phyloP scores from a whole-genome alignment of 257 asterid genomes.

The Rehmannia glutinosa region DNA sequence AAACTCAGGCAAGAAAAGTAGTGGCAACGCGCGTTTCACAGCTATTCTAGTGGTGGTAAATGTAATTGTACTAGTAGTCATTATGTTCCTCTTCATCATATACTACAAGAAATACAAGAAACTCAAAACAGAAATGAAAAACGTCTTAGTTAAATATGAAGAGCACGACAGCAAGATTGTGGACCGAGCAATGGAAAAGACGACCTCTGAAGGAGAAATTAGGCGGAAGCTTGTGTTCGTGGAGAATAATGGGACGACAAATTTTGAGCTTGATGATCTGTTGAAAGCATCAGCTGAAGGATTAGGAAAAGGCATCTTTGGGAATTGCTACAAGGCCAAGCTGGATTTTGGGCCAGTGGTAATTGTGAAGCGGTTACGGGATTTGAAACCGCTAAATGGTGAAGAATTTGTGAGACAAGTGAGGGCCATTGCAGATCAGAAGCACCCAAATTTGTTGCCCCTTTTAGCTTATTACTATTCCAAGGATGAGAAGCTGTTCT shows the following conservation, averaged over 20 bases:
- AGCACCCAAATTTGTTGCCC: conserved; percentile 69
- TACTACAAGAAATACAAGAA: too few species aligned
- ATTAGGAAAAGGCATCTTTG: conserved; percentile 67
- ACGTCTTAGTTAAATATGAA: conserved; percentile 15
- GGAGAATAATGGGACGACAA: conserved; percentile 23
- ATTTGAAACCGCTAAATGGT: conserved; percentile 58
- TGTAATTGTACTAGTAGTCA: conserved; percentile 31
- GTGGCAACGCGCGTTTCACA: background rate
- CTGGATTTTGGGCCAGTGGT: conserved; percentile 46
- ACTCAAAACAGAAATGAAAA: conserved; percentile 35
- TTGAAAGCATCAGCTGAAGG: conserved; percentile 83
- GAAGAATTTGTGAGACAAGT: conserved; percentile 60
- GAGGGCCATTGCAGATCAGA: conserved; percentile 44
- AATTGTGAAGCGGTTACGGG: conserved; percentile 68
- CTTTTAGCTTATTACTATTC: conserved; percentile 62
- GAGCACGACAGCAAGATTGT: conserved; percentile 27
- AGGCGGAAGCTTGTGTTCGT: conserved; percentile 59
- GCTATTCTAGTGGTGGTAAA: conserved; percentile 23
- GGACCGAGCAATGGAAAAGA: conserved; percentile 20
- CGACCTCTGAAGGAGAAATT: conserved; percentile 23
- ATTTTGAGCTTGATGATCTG: conserved; percentile 72
- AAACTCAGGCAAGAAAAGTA: background rate
- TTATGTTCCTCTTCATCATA: conserved; percentile 40
- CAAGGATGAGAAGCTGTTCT: conserved; percentile 65
- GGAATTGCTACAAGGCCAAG: conserved; percentile 71